phyloP scores from a whole-genome alignment of 2,329 filamentous ascomycete genomes.

The Cadophora sp. region DNA sequence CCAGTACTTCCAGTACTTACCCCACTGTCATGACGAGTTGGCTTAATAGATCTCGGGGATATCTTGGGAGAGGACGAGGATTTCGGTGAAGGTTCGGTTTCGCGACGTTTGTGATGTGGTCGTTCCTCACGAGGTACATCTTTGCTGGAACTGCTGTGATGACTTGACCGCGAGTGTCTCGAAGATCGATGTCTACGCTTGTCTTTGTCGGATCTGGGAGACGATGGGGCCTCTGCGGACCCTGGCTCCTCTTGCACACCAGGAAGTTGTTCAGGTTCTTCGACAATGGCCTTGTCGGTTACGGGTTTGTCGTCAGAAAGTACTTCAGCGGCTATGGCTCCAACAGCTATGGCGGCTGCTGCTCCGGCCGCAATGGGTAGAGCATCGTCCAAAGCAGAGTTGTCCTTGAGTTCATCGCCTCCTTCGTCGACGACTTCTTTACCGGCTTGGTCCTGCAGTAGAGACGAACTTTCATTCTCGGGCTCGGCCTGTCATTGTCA shows the following conservation, averaged over 20 bases:
- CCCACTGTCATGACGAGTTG: conserved; percentile 41
- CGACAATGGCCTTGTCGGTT: conserved; percentile 35
- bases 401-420: conserved; percentile 13
- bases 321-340: conserved; percentile 24
- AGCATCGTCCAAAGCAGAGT: conserved; percentile 16
- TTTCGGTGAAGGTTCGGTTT: conserved; percentile 36
- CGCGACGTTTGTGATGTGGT: conserved; percentile 32
- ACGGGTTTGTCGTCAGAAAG: conserved; percentile 26
- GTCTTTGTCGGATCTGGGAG: conserved; percentile 32
- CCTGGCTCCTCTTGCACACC: conserved; percentile 29
- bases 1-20: conserved; percentile 37
- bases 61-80: conserved; percentile 14
- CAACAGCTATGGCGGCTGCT: conserved; percentile 25
- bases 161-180: conserved; percentile 33
- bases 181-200: conserved; percentile 35
- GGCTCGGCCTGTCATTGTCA: conserved; percentile 2
- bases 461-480: conserved; percentile 6
- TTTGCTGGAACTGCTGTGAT: conserved; percentile 32
- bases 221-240: conserved; percentile 20
- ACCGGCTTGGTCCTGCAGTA: conserved; percentile 12
- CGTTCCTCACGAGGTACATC: conserved; percentile 24
- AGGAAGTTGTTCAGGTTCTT: conserved; percentile 36
- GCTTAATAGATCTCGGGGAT: conserved; percentile 30
- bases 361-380: conserved; percentile 21
- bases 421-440: conserved; percentile 14